Conservation (phyloP, 768 basidiomycete genomes). For the Auriscalpium microsporum region DNA sequence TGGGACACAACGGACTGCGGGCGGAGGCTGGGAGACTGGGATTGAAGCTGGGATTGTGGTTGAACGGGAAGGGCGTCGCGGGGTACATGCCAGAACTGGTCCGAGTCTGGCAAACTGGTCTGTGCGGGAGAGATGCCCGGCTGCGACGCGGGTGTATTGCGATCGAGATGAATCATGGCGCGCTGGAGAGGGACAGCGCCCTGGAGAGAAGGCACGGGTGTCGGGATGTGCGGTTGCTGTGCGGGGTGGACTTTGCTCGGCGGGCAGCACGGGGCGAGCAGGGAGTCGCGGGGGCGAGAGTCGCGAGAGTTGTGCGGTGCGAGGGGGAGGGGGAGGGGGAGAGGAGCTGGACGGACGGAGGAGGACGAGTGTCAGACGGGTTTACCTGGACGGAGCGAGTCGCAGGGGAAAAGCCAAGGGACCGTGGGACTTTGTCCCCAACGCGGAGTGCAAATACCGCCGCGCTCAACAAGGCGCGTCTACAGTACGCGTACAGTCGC, state of each 20-base stretch:
- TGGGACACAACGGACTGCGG: background rate
- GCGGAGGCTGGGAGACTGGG: background rate
- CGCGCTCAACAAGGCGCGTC: too few species aligned
- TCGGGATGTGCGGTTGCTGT: background rate
- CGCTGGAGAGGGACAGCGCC: slow-evolving; percentile 1
- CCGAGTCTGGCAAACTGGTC: slow-evolving; percentile 16
- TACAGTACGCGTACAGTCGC: too few species aligned
- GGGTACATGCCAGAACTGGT: slow-evolving; percentile 6
- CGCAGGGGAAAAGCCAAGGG: background rate
- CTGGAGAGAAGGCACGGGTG: background rate
- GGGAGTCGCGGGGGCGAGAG: background rate
- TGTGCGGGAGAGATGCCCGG: slow-evolving; percentile 16
- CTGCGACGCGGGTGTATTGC: slow-evolving; percentile 6
- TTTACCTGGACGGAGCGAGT: background rate
- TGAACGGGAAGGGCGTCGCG: background rate
- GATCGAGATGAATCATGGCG: slow-evolving; percentile 29
- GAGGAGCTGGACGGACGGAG: background rate
- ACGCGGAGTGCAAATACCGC: background rate
- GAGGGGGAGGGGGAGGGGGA: background rate
- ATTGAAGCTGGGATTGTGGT: background rate
- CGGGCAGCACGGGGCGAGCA: background rate
- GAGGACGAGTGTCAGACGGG: background rate
- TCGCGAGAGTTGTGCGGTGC: background rate
- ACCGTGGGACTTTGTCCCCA: background rate
- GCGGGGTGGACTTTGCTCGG: background rate